phyloP scores from a whole-genome alignment of 768 basidiomycete genomes.

The Leccinum disarticulatum region DNA sequence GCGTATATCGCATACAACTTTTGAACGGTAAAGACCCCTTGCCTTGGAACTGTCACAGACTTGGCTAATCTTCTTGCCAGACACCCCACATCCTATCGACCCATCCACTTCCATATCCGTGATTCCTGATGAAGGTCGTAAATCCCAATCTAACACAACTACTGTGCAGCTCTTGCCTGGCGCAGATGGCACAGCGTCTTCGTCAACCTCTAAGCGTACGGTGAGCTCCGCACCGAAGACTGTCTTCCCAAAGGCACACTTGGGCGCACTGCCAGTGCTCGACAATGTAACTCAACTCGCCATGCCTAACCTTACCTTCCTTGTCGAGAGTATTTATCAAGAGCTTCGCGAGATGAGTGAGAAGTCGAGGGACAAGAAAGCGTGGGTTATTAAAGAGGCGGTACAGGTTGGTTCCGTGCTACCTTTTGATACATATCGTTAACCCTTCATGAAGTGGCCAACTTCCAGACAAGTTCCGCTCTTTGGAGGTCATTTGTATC shows the following conservation, averaged over 20 bases:
- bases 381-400: slow-evolving; percentile 64
- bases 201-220: slow-evolving; percentile 28
- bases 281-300: slow-evolving; percentile 61
- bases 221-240: slow-evolving; percentile 45
- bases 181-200: slow-evolving; percentile 17
- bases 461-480: slow-evolving; percentile 35
- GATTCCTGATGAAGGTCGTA: slow-evolving; percentile 37
- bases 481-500: slow-evolving; percentile 30
- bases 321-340: slow-evolving; percentile 73
- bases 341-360: slow-evolving; percentile 73
- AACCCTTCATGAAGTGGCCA: slow-evolving; percentile 33
- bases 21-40: slow-evolving; percentile 68
- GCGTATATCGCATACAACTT: slow-evolving; percentile 71
- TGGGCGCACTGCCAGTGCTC: slow-evolving; percentile 49
- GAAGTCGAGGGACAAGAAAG: slow-evolving; percentile 69
- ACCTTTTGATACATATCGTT: background rate
- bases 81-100: slow-evolving; percentile 69
- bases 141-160: slow-evolving; percentile 31
- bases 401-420: slow-evolving; percentile 7
- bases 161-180: slow-evolving; percentile 49
- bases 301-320: slow-evolving; percentile 59
- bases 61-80: slow-evolving; percentile 38
- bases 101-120: slow-evolving; percentile 74
- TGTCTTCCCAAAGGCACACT: slow-evolving; percentile 65
- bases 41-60: slow-evolving; percentile 1